Conservation (phyloP, 208 protist genomes). For the Phytomonas sp. region DNA sequence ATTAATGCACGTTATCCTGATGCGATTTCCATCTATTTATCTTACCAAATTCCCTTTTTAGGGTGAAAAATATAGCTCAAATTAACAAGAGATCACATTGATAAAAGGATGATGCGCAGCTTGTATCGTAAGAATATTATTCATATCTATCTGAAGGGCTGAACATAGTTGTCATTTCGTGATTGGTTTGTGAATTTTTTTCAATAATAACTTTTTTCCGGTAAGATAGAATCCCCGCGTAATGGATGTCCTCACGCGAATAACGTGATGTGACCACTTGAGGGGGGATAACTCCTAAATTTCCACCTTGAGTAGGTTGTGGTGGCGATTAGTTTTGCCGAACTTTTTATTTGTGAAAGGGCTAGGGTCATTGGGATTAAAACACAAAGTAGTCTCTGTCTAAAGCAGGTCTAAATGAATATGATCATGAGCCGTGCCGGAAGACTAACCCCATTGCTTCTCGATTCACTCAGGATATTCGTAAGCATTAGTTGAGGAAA, state of each 20-base stretch:
- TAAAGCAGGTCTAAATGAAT: neutral
- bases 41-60: neutral
- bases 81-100: neutral
- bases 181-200: neutral
- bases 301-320: neutral
- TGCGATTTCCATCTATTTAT: neutral
- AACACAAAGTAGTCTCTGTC: neutral
- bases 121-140: neutral
- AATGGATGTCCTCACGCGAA: neutral
- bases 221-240: neutral
- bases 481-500: neutral
- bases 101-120: neutral
- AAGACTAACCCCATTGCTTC: neutral
- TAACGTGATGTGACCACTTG: neutral
- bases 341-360: neutral
- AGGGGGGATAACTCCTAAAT: neutral
- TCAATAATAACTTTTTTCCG: neutral
- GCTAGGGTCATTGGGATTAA: neutral
- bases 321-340: neutral
- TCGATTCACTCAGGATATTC: neutral
- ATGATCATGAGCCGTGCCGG: neutral
- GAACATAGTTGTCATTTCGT: neutral
- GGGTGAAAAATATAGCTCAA: neutral
- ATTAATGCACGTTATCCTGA: neutral
- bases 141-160: neutral